Conservation (phyloP, 23 red algal genomes). For the Chondrus crispus region DNA sequence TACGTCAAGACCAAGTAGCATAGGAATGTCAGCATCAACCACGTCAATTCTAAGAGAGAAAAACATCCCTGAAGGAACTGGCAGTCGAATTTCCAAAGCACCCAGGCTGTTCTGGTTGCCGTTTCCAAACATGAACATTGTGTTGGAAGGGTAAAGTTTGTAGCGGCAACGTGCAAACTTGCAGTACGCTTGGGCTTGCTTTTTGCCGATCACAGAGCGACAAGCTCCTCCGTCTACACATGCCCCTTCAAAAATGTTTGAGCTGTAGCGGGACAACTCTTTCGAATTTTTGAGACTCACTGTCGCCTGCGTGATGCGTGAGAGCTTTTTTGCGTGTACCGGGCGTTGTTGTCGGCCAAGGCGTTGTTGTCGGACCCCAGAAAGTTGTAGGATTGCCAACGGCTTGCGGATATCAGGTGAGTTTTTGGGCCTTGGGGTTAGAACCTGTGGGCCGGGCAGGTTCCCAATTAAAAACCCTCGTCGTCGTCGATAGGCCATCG, state of each 20-base stretch:
- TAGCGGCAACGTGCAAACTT: too few relatives aligned
- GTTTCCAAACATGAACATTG: background rate
- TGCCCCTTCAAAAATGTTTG: background rate
- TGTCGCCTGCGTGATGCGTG: too few relatives aligned
- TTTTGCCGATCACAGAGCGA: background rate
- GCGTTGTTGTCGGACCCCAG: background rate
- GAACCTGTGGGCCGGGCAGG: constrained; percentile 25
- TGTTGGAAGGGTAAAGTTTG: background rate
- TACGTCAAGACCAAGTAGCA: constrained; percentile 14
- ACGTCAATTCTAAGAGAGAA: background rate
- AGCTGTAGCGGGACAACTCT: background rate
- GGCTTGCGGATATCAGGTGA: background rate
- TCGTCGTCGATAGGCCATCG: too few relatives aligned
- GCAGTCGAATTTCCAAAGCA: background rate
- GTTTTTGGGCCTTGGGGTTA: background rate
- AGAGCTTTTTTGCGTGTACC: background rate
- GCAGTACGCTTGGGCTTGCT: background rate
- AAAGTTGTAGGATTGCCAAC: background rate
- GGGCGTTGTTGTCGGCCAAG: background rate
- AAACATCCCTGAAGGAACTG: background rate
- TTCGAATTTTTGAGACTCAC: too few relatives aligned
- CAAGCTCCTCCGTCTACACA: background rate
- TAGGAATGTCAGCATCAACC: constrained; percentile 1
- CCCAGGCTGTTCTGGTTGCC: background rate
- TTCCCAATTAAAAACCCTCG: constrained; percentile 3